Percentiles rank a stretch among this genome's conserved stretches.
Conservation (phyloP, 768 basidiomycete species). For the Cyclocybe aegerita region DNA sequence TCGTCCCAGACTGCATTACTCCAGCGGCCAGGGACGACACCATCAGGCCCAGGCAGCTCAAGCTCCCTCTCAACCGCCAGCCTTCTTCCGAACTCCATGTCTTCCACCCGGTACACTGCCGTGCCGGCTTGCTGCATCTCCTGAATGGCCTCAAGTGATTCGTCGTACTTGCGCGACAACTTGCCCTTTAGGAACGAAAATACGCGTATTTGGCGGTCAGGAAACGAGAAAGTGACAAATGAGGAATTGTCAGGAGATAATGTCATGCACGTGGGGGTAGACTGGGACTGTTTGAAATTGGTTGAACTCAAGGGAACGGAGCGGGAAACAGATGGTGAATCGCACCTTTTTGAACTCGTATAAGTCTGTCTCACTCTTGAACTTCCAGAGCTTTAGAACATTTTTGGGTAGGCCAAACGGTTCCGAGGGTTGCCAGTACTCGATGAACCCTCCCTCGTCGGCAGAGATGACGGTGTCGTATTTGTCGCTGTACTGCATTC, state of each 20-base stretch:
- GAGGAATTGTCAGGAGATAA: slow-evolving; percentile 87
- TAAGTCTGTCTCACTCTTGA: slow-evolving; percentile 87
- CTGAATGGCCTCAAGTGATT: slow-evolving; percentile 87
- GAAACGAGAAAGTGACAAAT: slow-evolving; percentile 91
- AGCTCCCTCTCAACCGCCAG: slow-evolving; percentile 90
- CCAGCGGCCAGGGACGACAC: slow-evolving; percentile 71
- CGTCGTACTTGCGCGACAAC: slow-evolving; percentile 91
- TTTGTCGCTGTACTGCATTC: slow-evolving; percentile 77
- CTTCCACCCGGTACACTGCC: slow-evolving; percentile 86
- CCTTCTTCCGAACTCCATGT: slow-evolving; percentile 99
- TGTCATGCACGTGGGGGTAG: slow-evolving; percentile 87
- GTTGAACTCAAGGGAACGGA: not conserved
- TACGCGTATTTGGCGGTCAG: slow-evolving; percentile 91
- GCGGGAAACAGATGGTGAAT: not conserved
- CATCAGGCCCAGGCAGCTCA: slow-evolving; percentile 78
- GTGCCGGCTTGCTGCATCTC: slow-evolving; percentile 99
- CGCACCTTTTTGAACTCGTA: slow-evolving; percentile 97
- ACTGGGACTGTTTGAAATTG: slow-evolving; percentile 64
- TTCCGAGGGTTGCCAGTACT: slow-evolving; percentile 93
- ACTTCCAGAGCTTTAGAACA: slow-evolving; percentile 81
- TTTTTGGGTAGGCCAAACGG: slow-evolving; percentile 84
- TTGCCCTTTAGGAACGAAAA: slow-evolving; percentile 92
- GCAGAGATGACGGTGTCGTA: slow-evolving; percentile 93
- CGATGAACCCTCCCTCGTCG: slow-evolving; percentile 92
- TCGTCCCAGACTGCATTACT: slow-evolving; percentile 98